Conservation (phyloP, 768 basidiomycete species). For the Cubamyces sp. region DNA sequence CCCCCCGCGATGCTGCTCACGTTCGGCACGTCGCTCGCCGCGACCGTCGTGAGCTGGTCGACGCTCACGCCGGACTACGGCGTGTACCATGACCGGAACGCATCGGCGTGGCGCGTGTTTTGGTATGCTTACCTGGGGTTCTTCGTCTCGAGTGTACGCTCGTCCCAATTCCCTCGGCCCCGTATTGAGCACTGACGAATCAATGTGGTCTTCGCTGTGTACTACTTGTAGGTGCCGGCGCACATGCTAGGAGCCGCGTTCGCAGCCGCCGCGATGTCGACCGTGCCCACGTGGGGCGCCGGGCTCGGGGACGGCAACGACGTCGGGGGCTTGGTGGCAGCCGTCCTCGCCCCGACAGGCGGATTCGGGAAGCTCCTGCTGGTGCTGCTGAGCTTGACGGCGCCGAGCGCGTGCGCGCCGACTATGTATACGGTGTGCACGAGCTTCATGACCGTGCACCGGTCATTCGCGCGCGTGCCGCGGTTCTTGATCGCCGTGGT, state of each 20-base stretch:
- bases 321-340: conserved; percentile 52
- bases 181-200: background rate
- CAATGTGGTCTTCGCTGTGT: background rate
- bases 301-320: conserved; percentile 43
- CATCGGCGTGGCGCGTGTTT: conserved; percentile 40
- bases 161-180: background rate
- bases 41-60: conserved; percentile 47
- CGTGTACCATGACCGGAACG: conserved; percentile 46
- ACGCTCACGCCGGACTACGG: conserved; percentile 52
- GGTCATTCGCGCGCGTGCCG: conserved; percentile 41
- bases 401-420: conserved; percentile 59
- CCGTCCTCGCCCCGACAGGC: conserved; percentile 41
- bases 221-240: conserved; percentile 40
- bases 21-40: conserved; percentile 48
- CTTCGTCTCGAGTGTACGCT: conserved; percentile 44
- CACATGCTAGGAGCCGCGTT: conserved; percentile 52
- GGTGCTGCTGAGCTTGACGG: conserved; percentile 49
- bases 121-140: conserved; percentile 52
- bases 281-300: conserved; percentile 44
- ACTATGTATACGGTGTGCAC: conserved; percentile 61
- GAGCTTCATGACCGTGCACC: conserved; percentile 46
- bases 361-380: conserved; percentile 51
- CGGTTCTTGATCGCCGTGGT: conserved; percentile 50
- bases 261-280: conserved; percentile 42
- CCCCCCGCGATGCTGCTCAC: conserved; percentile 42